A percentile compares a stretch with the other conserved stretches of the same genome.
Evolutionary conservation across 495 filamentous ascomycete species (phyloP).

Genomic region (Annulohypoxylon bovei): DNA sequence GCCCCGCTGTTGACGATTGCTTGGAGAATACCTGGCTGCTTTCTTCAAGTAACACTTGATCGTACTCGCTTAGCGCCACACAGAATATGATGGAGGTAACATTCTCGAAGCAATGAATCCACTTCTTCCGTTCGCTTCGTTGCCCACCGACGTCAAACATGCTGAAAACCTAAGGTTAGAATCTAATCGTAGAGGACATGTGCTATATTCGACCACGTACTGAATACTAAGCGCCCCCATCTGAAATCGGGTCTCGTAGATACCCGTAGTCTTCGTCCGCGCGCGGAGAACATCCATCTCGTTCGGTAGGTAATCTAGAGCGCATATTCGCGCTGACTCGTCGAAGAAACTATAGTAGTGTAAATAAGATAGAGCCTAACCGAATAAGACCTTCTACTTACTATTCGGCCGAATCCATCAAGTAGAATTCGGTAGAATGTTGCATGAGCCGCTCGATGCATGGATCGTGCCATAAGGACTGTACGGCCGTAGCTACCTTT

Average conservation of each 20-base stretch:
- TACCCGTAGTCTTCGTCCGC: constrained; percentile 98
- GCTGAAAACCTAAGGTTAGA: constrained; percentile 58
- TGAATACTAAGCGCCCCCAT: constrained; percentile 99
- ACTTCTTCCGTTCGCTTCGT: constrained; percentile 97
- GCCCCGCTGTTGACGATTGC: not conserved
- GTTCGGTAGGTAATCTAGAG: constrained; percentile 84
- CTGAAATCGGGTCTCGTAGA: constrained; percentile 96
- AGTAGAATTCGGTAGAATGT: constrained; percentile 95
- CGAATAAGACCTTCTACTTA: constrained; percentile 58
- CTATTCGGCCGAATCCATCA: constrained; percentile 99
- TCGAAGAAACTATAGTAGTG: constrained; percentile 82
- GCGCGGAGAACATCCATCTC: constrained; percentile 95
- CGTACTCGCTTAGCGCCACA: constrained; percentile 97
- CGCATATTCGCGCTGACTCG: constrained; percentile 86
- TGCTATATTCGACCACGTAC: constrained; percentile 63
- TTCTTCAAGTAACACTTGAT: constrained; percentile 95
- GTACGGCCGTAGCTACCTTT: constrained; percentile 82
- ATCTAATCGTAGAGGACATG: constrained; percentile 18
- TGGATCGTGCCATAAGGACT: constrained; percentile 88
- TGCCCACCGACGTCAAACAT: constrained; percentile 99
- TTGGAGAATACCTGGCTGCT: constrained; percentile 81
- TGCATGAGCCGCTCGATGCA: constrained; percentile 87
- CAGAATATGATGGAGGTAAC: constrained; percentile 99
- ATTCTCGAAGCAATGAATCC: constrained; percentile 99
- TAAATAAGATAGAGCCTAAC: constrained; percentile 12